Evolutionary conservation across 2,329 filamentous ascomycete species (phyloP).

Genomic region (Herpotrichia juniperi): DNA sequence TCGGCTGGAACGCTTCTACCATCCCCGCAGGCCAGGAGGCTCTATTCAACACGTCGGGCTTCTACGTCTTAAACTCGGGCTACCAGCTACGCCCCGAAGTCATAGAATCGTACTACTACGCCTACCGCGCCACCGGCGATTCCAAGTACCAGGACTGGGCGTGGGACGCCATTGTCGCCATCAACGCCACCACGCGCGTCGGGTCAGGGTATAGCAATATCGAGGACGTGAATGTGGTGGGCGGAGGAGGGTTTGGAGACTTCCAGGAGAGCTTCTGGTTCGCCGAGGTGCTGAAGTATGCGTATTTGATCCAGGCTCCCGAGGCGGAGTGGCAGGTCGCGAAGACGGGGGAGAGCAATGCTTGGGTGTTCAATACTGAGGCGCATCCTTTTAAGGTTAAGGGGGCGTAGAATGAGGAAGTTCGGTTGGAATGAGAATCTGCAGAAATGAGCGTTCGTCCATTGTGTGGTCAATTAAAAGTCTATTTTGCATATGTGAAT

Average conservation of each 20-base stretch:
- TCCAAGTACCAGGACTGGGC: slow-evolving; percentile 81
- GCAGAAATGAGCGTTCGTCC: background rate
- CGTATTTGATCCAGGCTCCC: slow-evolving; percentile 71
- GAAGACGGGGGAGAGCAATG: slow-evolving; percentile 54
- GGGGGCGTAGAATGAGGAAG: slow-evolving; percentile 2
- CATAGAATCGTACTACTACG: slow-evolving; percentile 85
- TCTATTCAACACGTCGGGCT: slow-evolving; percentile 73
- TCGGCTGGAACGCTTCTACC: slow-evolving; percentile 43
- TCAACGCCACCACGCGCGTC: slow-evolving; percentile 67
- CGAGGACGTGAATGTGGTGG: slow-evolving; percentile 66
- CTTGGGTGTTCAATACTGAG: slow-evolving; percentile 69
- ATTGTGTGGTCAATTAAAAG: too few species aligned
- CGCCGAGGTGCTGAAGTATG: slow-evolving; percentile 86
- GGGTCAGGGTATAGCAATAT: slow-evolving; percentile 72
- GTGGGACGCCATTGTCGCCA: slow-evolving; percentile 76
- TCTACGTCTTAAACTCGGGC: slow-evolving; percentile 66
- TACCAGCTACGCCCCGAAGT: slow-evolving; percentile 83
- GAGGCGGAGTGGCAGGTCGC: slow-evolving; percentile 67
- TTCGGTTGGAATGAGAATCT: background rate
- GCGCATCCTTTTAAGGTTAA: slow-evolving; percentile 64
- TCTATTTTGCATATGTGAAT: too few species aligned
- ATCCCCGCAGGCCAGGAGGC: slow-evolving; percentile 48
- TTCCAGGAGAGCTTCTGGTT: slow-evolving; percentile 89
- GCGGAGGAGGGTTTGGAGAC: slow-evolving; percentile 68
- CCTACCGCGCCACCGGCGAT: slow-evolving; percentile 79